Evolutionary conservation across 1,139 yeast species (phyloP), one percentile per base, ranked within the genome.

Genomic region (Saccharomyces hybrid): DNA sequence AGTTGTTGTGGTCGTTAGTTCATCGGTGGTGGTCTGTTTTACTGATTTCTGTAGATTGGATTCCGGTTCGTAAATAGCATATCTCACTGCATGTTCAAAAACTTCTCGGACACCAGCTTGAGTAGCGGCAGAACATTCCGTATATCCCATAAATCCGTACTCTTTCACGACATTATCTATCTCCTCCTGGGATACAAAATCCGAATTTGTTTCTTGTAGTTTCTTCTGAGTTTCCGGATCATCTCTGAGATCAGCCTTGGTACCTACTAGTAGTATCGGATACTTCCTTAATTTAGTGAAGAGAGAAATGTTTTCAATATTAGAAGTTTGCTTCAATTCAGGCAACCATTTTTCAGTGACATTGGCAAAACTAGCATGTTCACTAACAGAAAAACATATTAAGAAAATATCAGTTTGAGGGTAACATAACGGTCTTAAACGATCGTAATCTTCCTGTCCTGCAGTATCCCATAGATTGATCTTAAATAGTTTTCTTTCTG

Each of bases 381-480:
- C 86, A 51, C 87, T 86, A 8, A 90, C 84, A 13, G 96, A 86
- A 72, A 90, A 90, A 72, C 97, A 90, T 59, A 89, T 82, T 57
- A 90, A 74, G 67, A 90, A 90, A 48, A 90, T 86, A 64, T 89
- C 96, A 0, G 97, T 89, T 66, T 90, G 96, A 1, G 97, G 97
- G 68, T 90, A 90, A 20, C 95, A 86, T 59, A 90, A 75, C 4
- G 97, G 97, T 72, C 97, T 80, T 67, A 90, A 78, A 60, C 97
- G 78, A 70, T 90, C 97, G 71, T 90, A 90, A 70, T 90, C 97
- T 66, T 88, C 87, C 72, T 90, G 97, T 30, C 97, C 97, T 7
- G 97, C 97, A n/a, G 97, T 90, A 78, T 90, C 97, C 96, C 97
- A 90, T 53, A 90, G 78, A 26, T 95, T 96, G 52, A 90, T 76